phyloP scores from a whole-genome alignment of 1,284 basidiomycete species.

The Ustilago nuda region DNA sequence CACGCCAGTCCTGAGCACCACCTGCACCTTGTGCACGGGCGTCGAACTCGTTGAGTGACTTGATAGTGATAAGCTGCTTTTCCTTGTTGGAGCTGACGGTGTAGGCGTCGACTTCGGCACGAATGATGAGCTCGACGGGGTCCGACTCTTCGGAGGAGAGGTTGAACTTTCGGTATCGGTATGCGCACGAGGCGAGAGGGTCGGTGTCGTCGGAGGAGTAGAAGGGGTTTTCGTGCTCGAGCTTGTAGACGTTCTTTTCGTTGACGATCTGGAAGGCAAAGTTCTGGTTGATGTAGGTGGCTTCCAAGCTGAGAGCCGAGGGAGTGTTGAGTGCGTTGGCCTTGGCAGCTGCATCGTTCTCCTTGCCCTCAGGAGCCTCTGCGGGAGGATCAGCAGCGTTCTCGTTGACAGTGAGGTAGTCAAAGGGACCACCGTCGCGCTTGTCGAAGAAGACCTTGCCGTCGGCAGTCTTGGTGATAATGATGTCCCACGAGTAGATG shows the following conservation, averaged over 20 bases:
- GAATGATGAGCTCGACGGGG: conserved; percentile 84
- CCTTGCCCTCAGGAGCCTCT: conserved; percentile 72
- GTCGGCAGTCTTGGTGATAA: conserved; percentile 86
- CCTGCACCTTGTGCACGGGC: conserved; percentile 88
- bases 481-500: conserved; percentile 98
- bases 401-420: conserved; percentile 98
- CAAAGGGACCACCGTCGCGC: conserved; percentile 89
- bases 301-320: conserved; percentile 92
- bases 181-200: conserved; percentile 92
- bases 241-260: conserved; percentile 74
- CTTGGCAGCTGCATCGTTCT: conserved; percentile 55
- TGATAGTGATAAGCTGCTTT: conserved; percentile 76
- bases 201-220: conserved; percentile 94
- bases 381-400: conserved; percentile 95
- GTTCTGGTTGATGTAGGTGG: conserved; percentile 99
- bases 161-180: conserved; percentile 96
- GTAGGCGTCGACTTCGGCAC: conserved; percentile 96
- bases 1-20: conserved; percentile 95
- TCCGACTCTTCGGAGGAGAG: conserved; percentile 88
- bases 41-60: conserved; percentile 97
- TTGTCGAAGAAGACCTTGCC: conserved; percentile 97
- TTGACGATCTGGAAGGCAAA: conserved; percentile 95
- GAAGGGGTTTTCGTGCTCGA: conserved; percentile 77
- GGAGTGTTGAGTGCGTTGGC: conserved; percentile 89
- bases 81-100: conserved; percentile 60